Evolutionary conservation across 768 basidiomycete genomes (phyloP).

Genomic region (Mycena maculata): DNA sequence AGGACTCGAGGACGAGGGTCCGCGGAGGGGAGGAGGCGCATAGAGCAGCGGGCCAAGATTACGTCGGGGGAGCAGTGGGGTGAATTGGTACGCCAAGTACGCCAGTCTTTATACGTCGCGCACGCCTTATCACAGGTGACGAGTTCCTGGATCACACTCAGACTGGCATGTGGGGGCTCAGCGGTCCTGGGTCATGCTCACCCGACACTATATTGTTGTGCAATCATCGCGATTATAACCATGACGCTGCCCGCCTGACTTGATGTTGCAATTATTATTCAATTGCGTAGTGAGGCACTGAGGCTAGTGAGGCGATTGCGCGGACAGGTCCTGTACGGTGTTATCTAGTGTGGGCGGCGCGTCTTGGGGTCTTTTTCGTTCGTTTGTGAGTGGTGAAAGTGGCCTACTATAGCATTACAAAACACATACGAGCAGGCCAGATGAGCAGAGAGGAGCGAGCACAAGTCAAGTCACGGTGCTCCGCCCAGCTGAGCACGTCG

Average conservation of each 20-base stretch:
- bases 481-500: conserved; percentile 8
- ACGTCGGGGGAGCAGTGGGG: not conserved
- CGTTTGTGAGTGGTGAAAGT: not conserved
- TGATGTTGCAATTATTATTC: conserved; percentile 16
- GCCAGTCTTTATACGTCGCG: conserved; percentile 26
- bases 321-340: not conserved
- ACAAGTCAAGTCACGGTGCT: conserved; percentile 11
- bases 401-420: not conserved
- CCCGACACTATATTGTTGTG: conserved; percentile 25
- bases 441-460: too few relatives aligned
- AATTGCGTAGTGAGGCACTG: conserved; percentile 5
- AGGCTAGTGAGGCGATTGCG: conserved; percentile 20
- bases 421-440: not conserved
- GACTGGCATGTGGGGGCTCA: conserved; percentile 26
- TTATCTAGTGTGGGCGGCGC: not conserved
- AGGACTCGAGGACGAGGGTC: not conserved
- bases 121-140: conserved; percentile 32
- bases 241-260: conserved; percentile 25
- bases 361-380: not conserved
- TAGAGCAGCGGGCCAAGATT: not conserved
- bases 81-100: not conserved
- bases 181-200: conserved; percentile 21
- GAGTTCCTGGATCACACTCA: conserved; percentile 31
- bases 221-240: conserved; percentile 25
- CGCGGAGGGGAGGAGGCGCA: not conserved